phyloP scores from a whole-genome alignment of 768 basidiomycete species.

The Atractiella rhizophila region DNA sequence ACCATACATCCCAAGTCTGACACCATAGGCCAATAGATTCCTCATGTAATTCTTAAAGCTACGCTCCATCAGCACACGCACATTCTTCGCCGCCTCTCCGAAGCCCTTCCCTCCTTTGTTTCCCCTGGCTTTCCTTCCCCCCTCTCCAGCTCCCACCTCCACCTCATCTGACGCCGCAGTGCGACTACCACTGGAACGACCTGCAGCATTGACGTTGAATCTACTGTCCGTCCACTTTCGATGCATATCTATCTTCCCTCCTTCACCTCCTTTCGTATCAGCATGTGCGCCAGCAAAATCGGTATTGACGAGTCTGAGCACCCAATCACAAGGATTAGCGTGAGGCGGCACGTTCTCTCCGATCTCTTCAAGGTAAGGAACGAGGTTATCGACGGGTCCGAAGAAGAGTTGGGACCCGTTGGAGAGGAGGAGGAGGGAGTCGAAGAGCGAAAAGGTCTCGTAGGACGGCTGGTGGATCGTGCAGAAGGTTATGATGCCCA shows the following conservation, averaged over 20 bases:
- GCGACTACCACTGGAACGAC: too few species aligned
- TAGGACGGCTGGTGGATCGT: conserved; percentile 45
- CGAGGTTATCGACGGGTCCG: conserved; percentile 20
- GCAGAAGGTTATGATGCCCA: conserved; percentile 34
- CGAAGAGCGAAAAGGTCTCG: conserved; percentile 37
- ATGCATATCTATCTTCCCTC: not conserved
- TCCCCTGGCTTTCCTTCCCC: too few species aligned
- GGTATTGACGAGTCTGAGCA: conserved; percentile 31
- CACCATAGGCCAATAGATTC: conserved; percentile 35
- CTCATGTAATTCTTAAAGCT: conserved; percentile 30
- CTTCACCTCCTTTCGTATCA: not conserved
- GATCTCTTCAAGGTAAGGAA: conserved; percentile 21
- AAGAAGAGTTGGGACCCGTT: conserved; percentile 29
- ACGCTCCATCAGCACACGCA: conserved; percentile 24
- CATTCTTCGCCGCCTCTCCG: not conserved
- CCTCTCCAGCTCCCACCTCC: too few species aligned
- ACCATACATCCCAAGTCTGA: conserved; percentile 35
- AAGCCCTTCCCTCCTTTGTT: not conserved
- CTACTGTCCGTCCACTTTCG: not conserved
- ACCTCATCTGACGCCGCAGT: too few species aligned
- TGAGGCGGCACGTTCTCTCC: conserved; percentile 22
- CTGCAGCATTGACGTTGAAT: not conserved
- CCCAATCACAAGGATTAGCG: conserved; percentile 35
- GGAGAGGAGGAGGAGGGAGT: conserved; percentile 33
- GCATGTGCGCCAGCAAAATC: conserved; percentile 6